Evolutionary conservation across 2,329 filamentous ascomycete genomes (phyloP).

Genomic region (Diaporthe amygdali): DNA sequence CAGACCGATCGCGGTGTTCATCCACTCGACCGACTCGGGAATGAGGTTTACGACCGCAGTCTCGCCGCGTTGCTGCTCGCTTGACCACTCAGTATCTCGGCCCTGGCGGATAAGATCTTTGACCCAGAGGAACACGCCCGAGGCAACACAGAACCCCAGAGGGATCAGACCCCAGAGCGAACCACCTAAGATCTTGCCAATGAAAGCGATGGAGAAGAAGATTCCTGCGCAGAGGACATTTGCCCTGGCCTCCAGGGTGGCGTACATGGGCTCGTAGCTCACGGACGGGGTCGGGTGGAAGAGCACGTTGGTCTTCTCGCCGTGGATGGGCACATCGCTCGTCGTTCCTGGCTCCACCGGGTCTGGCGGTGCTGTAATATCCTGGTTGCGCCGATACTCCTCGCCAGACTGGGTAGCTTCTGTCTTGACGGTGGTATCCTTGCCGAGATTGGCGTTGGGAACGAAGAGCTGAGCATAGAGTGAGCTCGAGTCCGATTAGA

Average conservation of each 20-base stretch:
- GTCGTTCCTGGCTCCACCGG: conserved; percentile 82
- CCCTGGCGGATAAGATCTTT: conserved; percentile 86
- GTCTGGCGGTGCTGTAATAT: conserved; percentile 89
- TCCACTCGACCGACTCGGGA: conserved; percentile 93
- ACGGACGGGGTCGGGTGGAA: conserved; percentile 94
- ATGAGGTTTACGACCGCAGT: conserved; percentile 87
- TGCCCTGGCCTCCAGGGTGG: conserved; percentile 75
- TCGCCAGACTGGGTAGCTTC: conserved; percentile 72
- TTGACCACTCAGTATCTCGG: conserved; percentile 84
- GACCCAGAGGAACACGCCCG: conserved; percentile 86
- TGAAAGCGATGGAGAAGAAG: conserved; percentile 73
- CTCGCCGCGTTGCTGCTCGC: conserved; percentile 83
- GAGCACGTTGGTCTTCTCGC: conserved; percentile 94
- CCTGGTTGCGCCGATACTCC: conserved; percentile 85
- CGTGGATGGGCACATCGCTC: conserved; percentile 92
- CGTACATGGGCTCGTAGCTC: conserved; percentile 89
- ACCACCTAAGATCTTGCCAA: conserved; percentile 82
- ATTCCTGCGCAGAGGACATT: conserved; percentile 73
- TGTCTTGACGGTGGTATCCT: conserved; percentile 74
- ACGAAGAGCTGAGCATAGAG: conserved; percentile 67
- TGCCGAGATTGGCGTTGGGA: conserved; percentile 87
- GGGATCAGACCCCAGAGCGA: conserved; percentile 78
- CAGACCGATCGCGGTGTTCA: conserved; percentile 86
- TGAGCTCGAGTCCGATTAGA: conserved; percentile 20
- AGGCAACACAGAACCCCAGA: conserved; percentile 72